A percentile compares a stretch with the other conserved stretches of the same genome.
Conservation (phyloP, 23 red algal genomes). For the Pyropia haitanensis region DNA sequence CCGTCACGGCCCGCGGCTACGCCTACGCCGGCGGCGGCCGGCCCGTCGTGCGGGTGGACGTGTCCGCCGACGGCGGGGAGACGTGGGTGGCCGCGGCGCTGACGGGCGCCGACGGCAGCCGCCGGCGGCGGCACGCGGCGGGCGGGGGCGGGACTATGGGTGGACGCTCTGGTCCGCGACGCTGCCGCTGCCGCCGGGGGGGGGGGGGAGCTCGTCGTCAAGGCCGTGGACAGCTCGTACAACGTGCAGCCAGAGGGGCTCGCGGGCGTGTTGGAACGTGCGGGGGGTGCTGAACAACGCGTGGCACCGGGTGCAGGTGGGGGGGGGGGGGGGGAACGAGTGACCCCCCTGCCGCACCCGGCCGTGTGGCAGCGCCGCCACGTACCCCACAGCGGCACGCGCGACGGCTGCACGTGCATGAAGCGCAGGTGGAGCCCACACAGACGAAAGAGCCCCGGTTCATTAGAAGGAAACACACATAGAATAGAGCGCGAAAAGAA, state of each 20-base stretch:
- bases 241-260: slow-evolving; percentile 57
- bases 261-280: slow-evolving; percentile 66
- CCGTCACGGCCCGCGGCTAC: slow-evolving; percentile 32
- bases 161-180: slow-evolving; percentile 64
- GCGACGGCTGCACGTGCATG: too few relatives aligned
- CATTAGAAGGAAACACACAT: too few relatives aligned
- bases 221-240: slow-evolving; percentile 58
- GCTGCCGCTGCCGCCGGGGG: slow-evolving; percentile 14
- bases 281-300: slow-evolving; percentile 75
- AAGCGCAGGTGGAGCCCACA: too few relatives aligned
- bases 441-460: too few relatives aligned
- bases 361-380: too few relatives aligned
- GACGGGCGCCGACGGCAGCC: background rate
- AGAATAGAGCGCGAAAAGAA: too few relatives aligned
- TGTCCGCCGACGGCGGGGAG: slow-evolving; percentile 44
- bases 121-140: slow-evolving; percentile 3
- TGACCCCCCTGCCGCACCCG: too few relatives aligned
- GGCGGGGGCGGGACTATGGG: slow-evolving; percentile 20
- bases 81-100: slow-evolving; percentile 51
- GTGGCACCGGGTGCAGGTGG: slow-evolving; percentile 54
- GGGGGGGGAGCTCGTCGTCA: slow-evolving; percentile 17
- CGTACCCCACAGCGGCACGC: too few relatives aligned
- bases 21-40: slow-evolving; percentile 63
- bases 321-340: background rate
- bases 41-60: slow-evolving; percentile 41